These are phyloP conservation scores for Daldinia grandis DNA, from an alignment of 495 filamentous ascomycete genomes.

Conservation along the genomic window DNA sequence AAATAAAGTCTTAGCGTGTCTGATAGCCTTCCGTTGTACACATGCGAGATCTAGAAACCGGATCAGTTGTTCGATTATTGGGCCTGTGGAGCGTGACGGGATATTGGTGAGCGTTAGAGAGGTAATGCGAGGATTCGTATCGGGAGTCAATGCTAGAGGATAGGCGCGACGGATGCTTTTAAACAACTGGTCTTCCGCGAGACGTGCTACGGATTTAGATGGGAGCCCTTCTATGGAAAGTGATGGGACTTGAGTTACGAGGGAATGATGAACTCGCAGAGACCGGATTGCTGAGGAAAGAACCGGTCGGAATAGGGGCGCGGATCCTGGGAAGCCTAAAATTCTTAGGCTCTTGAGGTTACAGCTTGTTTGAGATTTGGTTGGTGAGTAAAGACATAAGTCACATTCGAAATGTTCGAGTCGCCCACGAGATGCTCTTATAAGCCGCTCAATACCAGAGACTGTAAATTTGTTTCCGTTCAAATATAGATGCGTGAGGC, in stretches of 20 bases:
- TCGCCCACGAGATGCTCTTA: slow-evolving; percentile 47
- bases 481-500: slow-evolving; percentile 56
- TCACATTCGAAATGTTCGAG: slow-evolving; percentile 58
- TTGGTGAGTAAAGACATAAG: slow-evolving; percentile 25
- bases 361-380: background rate
- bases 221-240: slow-evolving; percentile 39
- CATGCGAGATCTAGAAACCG: slow-evolving; percentile 51
- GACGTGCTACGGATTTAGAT: slow-evolving; percentile 38
- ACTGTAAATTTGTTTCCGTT: slow-evolving; percentile 50
- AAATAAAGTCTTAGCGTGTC: slow-evolving; percentile 11
- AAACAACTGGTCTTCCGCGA: slow-evolving; percentile 52
- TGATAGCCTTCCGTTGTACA: slow-evolving; percentile 51
- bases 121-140: slow-evolving; percentile 56
- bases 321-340: slow-evolving; percentile 46
- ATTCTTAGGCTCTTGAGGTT: slow-evolving; percentile 34
- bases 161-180: slow-evolving; percentile 49
- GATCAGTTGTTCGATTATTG: slow-evolving; percentile 48
- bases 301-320: slow-evolving; percentile 56
- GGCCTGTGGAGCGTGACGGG: slow-evolving; percentile 52
- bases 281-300: slow-evolving; percentile 54
- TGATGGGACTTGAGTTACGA: slow-evolving; percentile 55
- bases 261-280: slow-evolving; percentile 57
- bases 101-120: slow-evolving; percentile 53
- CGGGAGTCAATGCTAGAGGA: slow-evolving; percentile 52
- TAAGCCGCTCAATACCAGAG: slow-evolving; percentile 41